Percentiles rank a stretch among this genome's conserved stretches.
These are phyloP conservation scores for Leccinum sublutescens DNA, from an alignment of 768 basidiomycete species.

Conservation along the genomic window DNA sequence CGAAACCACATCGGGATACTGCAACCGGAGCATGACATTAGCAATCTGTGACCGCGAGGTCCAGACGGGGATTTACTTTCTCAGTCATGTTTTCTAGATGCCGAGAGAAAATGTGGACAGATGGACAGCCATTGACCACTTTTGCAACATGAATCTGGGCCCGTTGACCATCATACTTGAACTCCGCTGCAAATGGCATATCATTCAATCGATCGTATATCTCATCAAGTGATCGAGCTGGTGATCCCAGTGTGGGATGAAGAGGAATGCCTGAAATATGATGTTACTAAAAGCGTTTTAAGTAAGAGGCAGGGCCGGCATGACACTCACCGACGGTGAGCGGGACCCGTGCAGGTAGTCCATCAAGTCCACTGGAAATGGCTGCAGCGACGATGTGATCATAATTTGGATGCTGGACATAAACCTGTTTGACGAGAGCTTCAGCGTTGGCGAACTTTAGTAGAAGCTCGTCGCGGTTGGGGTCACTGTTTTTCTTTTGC, in stretches of 20 bases:
- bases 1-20: constrained; percentile 82
- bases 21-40: constrained; percentile 15
- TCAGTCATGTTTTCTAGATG: constrained; percentile 92
- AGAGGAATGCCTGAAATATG: constrained; percentile 67
- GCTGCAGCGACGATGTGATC: constrained; percentile 64
- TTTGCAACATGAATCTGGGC: constrained; percentile 70
- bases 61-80: constrained; percentile 48
- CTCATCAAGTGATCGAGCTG: constrained; percentile 78
- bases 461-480: constrained; percentile 36
- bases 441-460: constrained; percentile 56
- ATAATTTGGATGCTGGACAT: constrained; percentile 76
- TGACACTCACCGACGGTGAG: constrained; percentile 61
- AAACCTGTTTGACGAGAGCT: constrained; percentile 64
- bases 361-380: constrained; percentile 58
- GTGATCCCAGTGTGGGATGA: constrained; percentile 84
- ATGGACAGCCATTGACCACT: constrained; percentile 25
- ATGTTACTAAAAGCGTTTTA: constrained; percentile 11
- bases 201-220: constrained; percentile 71
- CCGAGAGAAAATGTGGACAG: constrained; percentile 76
- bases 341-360: constrained; percentile 56
- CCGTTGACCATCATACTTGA: constrained; percentile 88
- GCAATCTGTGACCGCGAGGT: neutral
- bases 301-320: constrained; percentile 3
- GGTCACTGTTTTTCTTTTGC: constrained; percentile 33
- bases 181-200: constrained; percentile 78